Evolutionary conservation across 2,329 filamentous ascomycete species (phyloP).

Genomic region (Penicillium concentricum): DNA sequence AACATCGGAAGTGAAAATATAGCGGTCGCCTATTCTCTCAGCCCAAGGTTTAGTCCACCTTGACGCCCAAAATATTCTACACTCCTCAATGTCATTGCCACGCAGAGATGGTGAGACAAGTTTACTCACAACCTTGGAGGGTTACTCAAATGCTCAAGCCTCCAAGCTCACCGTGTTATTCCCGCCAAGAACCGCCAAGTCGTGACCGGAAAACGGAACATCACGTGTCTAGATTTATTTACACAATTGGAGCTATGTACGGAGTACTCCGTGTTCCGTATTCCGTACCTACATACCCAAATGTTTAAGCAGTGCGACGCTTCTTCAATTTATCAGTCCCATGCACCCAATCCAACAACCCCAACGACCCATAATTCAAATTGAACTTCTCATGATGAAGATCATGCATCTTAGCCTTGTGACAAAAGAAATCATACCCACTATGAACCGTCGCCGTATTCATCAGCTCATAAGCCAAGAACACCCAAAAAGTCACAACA

Average conservation of each 20-base stretch:
- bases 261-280: no score
- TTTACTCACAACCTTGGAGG: no score
- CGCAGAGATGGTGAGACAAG: no score
- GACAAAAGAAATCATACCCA: conserved; percentile 56
- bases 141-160: no score
- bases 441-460: conserved; percentile 58
- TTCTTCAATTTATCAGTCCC: conserved; percentile 43
- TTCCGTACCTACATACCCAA: no score
- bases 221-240: background rate
- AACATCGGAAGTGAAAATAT: no score
- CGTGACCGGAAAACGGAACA: no score
- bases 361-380: conserved; percentile 55
- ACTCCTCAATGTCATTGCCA: no score
- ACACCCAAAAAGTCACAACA: conserved; percentile 54
- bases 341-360: conserved; percentile 56
- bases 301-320: conserved; percentile 12
- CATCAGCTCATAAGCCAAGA: conserved; percentile 49
- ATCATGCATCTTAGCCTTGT: conserved; percentile 53
- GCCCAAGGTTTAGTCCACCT: no score
- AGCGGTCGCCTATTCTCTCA: no score
- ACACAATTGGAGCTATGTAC: background rate
- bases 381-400: conserved; percentile 58
- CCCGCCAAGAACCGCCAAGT: no score
- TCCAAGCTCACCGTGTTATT: no score
- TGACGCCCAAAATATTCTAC: background rate